Base-by-base conservation (phyloP, 2,329 filamentous ascomycete genomes). In the Aspergillus sp. region DNA sequence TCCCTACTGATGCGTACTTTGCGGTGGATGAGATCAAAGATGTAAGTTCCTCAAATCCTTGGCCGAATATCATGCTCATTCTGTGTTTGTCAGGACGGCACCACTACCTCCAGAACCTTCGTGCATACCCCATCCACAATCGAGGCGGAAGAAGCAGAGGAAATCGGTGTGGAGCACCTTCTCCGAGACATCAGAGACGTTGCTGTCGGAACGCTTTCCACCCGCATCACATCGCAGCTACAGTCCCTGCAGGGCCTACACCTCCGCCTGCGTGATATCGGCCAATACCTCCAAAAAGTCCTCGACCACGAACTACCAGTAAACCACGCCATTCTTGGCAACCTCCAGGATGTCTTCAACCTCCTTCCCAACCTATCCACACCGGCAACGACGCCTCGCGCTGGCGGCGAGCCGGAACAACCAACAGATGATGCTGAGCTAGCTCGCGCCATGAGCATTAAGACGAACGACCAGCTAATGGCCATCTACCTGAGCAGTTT, bases 1-100 rank as follows among this genome's bases (percentile, higher is more conserved):
- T 99, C 54, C 95, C 95, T 19, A 99, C 95, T 51, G 95, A 99
- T 79, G 95, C 95, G 48, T 99, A 99, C 81, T 99, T 99, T 80
- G 95, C 95, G 5, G 91, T 99, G 50, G 95, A 99, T 73, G 95
- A 99, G 82, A 99, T 99, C 80, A 98, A 98, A 81, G 95, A 99
- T 82, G 93, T 97, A 80, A 72, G 89, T 80, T 52, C 44, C 41
- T 41, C 31, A n/a, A n/a, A n/a, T 40, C 5, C 6, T 8, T n/a
- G 15, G 4, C 9, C 24, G 8, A 37, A 45, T 19, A 11, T 33
- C 44, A 15, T 8, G 43, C 43, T 54, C 40, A 52, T 40, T 15
- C 8, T 19, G 23, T 37, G 24, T 52, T 47, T 45, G 37, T 40
- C 46, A 98, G 93, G 95, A 99, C 73, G 95, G 95, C 73, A 98